Evolutionary conservation across 2,329 filamentous ascomycete genomes (phyloP), one percentile per base, ranked within the genome.

Genomic region (Trichoderma endophyticum): DNA sequence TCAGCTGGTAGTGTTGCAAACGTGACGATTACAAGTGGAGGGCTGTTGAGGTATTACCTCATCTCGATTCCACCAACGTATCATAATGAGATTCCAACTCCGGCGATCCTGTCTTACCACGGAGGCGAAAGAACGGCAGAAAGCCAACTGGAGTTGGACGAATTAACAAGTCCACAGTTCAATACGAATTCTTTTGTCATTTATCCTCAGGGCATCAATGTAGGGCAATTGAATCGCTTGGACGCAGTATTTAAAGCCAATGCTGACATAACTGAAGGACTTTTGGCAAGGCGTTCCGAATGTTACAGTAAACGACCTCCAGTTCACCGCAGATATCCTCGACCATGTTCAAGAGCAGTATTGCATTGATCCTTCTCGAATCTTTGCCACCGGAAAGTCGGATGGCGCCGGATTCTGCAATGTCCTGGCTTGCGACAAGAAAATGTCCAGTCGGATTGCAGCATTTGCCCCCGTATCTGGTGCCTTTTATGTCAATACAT

Each of bases 391-490:
- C 3, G 63, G 63, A 56, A 65, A 65, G 48, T 65, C 63, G 9
- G 63, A 65, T 32, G 63, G 63, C 3, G 63, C 43, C 11, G 63
- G 63, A 32, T 65, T 65, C n/a, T 65, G 63, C 14, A 65, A 65
- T 12, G 63, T 65, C 8, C 4, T 65, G 7, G 63, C 63, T 30
- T 65, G 63, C 48, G 43, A 65, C 32, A 9, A 30, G 26, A 54
- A 14, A 26, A 54, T 54, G 43, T 65, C 63, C 11, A 15, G 24
- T 14, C 43, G 39, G 21, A 65, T 65, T 15, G 63, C 63, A 24
- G 63, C 63, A 6, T 65, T 65, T 56, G 63, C 63, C 14, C 63
- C 63, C 2, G 63, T 65, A 15, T 65, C 63, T 26, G 63, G 63
- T 30, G 63, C 63, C 11, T 65, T 56, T n/a, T 65, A 65, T 30